Evolutionary conservation across 371 early-diverging fungal species (phyloP).

Genomic region (Scutellospora calospora): DNA sequence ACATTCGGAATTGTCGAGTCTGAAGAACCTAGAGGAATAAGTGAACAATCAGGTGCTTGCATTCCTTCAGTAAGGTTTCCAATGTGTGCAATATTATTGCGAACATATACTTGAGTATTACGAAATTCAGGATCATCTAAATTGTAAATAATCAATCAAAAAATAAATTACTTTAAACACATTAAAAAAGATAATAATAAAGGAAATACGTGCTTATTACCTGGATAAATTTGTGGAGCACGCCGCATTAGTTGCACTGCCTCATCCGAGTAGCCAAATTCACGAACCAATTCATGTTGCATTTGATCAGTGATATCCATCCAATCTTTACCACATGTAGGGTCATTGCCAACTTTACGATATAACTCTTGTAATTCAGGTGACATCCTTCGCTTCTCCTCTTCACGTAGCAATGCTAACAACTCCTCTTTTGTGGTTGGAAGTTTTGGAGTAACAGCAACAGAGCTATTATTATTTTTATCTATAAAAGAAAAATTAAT

Average conservation of each 20-base stretch:
- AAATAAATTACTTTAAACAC: background rate
- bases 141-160: background rate
- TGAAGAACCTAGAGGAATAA: slow-evolving; percentile 18
- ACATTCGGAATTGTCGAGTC: no score
- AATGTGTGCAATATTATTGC: slow-evolving; percentile 23
- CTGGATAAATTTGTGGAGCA: slow-evolving; percentile 36
- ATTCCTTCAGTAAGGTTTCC: slow-evolving; percentile 36
- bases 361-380: slow-evolving; percentile 35
- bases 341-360: slow-evolving; percentile 15
- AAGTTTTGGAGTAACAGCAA: slow-evolving; percentile 27
- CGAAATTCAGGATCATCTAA: slow-evolving; percentile 36
- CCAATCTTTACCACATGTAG: slow-evolving; percentile 37
- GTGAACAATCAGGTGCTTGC: slow-evolving; percentile 34
- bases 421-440: slow-evolving; percentile 37
- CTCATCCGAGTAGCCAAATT: no score
- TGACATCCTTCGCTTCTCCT: slow-evolving; percentile 32
- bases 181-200: background rate
- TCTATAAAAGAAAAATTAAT: no score
- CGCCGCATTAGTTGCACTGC: slow-evolving; percentile 32
- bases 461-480: background rate
- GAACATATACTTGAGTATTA: slow-evolving; percentile 39
- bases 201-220: background rate
- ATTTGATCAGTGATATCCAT: slow-evolving; percentile 40
- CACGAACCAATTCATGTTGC: slow-evolving; percentile 36
- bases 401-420: slow-evolving; percentile 25